Base-by-base conservation (phyloP, 2,329 filamentous ascomycete genomes). In the Sphaerostilbella broomeana region DNA sequence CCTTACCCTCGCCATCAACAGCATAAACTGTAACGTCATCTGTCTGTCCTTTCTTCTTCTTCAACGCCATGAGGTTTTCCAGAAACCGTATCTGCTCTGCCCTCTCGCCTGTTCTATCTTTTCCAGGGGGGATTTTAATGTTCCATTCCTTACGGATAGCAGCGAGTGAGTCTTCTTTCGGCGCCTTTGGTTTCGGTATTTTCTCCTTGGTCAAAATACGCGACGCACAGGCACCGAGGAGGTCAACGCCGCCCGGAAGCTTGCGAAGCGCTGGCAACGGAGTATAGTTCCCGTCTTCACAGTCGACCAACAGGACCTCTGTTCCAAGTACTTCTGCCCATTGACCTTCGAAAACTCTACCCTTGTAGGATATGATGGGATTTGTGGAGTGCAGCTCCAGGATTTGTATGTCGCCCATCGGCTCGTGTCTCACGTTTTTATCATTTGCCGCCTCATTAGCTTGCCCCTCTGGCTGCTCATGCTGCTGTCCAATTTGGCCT, bases 301-400 rank as follows among this genome's bases (percentile, higher is more conserved):
- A 73, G 12, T 62, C 62, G 1, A 71, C 72, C 52, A 95, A 82
- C 28, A 94, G 75, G 47, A 89, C 67, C 50, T 94, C 86, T 0
- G 88, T 94, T 24, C 90, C 90, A 29, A 94, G 76, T 44, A 87
- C 83, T 45, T 85, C 79, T 9, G 78, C 75, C 90, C 90, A 97
- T 31, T 77, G 67, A 48, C 87, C 90, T 47, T 78, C 79, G 56
- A 89, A 92, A 16, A 94, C 67, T 46, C 81, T 77, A 20, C 84
- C 84, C 42, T 82, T 75, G 62, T 94, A 94, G 16, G 84, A 83
- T 43, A 95, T 72, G 19, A 95, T 67, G 0, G 90, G 90, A 34
- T 84, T 82, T 3, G 65, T 54, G 1, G 81, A 81, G 59, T 94
- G 84, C 4, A 95, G 70, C 19, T 86, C 87, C n/a, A 92, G 69